phyloP scores from a whole-genome alignment of 2,329 filamentous ascomycete genomes.

The Beauveria caledonica region DNA sequence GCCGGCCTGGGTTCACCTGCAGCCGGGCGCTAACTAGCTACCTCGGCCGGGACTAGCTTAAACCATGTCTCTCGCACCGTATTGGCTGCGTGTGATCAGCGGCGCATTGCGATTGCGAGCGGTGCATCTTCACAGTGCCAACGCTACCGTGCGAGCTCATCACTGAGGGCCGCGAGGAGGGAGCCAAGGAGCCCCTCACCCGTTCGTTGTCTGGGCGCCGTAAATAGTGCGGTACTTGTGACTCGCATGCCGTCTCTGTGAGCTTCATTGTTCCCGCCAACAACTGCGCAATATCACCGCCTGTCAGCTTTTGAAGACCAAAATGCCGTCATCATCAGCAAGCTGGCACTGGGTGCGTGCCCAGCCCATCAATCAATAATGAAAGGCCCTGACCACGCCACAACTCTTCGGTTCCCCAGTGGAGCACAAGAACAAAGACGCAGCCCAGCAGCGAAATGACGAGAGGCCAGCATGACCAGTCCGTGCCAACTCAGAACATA shows the following conservation, averaged over 20 bases:
- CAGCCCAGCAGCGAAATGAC: slow-evolving; percentile 11
- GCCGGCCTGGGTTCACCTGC: neutral
- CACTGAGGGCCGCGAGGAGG: neutral
- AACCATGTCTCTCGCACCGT: slow-evolving; percentile 7
- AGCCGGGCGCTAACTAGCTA: slow-evolving; percentile 6
- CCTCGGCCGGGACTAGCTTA: slow-evolving; percentile 3
- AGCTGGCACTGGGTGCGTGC: neutral
- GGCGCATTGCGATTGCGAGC: slow-evolving; percentile 7
- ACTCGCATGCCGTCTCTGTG: neutral
- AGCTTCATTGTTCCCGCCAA: neutral
- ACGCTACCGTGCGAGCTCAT: neutral
- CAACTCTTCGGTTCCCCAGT: neutral
- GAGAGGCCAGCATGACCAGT: slow-evolving; percentile 12
- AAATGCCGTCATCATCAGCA: neutral
- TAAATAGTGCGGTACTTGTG: neutral
- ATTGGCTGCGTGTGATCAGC: slow-evolving; percentile 5
- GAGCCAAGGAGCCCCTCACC: neutral
- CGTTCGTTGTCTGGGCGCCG: neutral
- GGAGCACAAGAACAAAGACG: neutral
- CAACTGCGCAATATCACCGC: neutral
- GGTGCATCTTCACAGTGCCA: neutral
- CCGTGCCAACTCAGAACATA: neutral
- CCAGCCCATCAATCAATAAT: neutral
- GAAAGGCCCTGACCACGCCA: neutral
- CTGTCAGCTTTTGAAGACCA: too few relatives aligned